Conservation (phyloP, 1,284 basidiomycete genomes). For the Dichomitus squalens region DNA sequence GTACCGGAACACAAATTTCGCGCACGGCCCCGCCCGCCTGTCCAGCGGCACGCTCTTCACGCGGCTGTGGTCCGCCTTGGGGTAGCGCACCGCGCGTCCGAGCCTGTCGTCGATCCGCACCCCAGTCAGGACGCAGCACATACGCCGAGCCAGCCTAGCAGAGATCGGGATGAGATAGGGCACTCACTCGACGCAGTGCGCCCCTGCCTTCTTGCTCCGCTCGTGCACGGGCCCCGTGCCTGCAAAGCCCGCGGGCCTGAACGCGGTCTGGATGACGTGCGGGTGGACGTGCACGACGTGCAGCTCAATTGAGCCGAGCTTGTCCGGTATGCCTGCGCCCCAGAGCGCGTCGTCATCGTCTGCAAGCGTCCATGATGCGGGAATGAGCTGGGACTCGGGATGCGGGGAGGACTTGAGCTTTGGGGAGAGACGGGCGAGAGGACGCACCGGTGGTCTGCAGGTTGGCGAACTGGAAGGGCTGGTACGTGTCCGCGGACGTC, state of each 20-base stretch:
- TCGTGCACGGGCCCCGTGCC: conserved; percentile 19
- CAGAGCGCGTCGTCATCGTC: conserved; percentile 7
- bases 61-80: background rate
- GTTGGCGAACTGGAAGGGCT: conserved; percentile 12
- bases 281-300: conserved; percentile 5
- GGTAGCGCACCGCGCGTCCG: background rate
- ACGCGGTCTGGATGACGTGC: background rate
- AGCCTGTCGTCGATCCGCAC: too few relatives aligned
- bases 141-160: too few relatives aligned
- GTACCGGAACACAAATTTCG: conserved; percentile 13
- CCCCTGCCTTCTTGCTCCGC: conserved; percentile 23
- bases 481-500: background rate
- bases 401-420: background rate
- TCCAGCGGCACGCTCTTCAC: conserved; percentile 1
- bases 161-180: too few relatives aligned
- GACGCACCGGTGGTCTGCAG: conserved; percentile 10
- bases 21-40: conserved; percentile 2
- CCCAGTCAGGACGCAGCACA: too few relatives aligned
- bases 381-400: background rate
- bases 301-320: conserved; percentile 11
- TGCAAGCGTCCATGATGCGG: background rate
- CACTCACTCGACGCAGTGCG: conserved; percentile 24
- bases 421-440: too few relatives aligned
- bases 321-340: background rate
- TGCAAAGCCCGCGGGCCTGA: background rate